Base-by-base conservation (phyloP, 2,329 filamentous ascomycete genomes). In the Teratosphaeria epicoccoides region DNA sequence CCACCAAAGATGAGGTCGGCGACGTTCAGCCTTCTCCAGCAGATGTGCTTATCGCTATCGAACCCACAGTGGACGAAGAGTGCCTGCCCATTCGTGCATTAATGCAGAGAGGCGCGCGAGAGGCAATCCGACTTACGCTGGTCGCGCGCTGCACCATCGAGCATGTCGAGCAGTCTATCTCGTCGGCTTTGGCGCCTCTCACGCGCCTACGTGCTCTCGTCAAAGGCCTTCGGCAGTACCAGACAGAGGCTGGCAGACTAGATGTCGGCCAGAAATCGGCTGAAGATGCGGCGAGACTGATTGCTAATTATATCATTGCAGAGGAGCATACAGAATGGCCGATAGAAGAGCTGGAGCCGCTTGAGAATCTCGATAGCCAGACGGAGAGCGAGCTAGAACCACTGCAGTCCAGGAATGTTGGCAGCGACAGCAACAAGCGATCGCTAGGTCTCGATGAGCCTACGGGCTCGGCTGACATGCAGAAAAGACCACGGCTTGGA, bases 121-220 rank as follows among this genome's bases (percentile, higher is more conserved):
- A 14, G 6, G 3, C 44, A 6, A 11, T 46, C 14, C 23, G 23
- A 6, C 14, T 46, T 6, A 66, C 68, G 23, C 57, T 73, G 1
- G 68, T 73, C 1, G 66, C 73, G 26, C 69, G 71, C 1, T 60
- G 64, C 33, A 66, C 71, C 0, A 58, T 73, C 3, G 70, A 73
- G 50, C 73, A 76, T 55, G 67, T 74, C 47, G 67, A 73, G 50
- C 64, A 64, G 9, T 73, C 69, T 47, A 52, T 74, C 4, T 57
- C 55, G 5, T n/a, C 57, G 10, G 51, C 52, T 17, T 44, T 67
- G 40, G 54, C 61, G 4, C 52, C 59, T 12, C 49, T 53, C 6
- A 57, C 63, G 6, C 63, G 63, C 5, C 54, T 70, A 17, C 65
- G 67, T 28, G 65, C 69, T 2, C 63, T 71, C 2, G 47, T 74